Evolutionary conservation across 805 yeast genomes (phyloP).

Genomic region (Kazachstania africana): DNA sequence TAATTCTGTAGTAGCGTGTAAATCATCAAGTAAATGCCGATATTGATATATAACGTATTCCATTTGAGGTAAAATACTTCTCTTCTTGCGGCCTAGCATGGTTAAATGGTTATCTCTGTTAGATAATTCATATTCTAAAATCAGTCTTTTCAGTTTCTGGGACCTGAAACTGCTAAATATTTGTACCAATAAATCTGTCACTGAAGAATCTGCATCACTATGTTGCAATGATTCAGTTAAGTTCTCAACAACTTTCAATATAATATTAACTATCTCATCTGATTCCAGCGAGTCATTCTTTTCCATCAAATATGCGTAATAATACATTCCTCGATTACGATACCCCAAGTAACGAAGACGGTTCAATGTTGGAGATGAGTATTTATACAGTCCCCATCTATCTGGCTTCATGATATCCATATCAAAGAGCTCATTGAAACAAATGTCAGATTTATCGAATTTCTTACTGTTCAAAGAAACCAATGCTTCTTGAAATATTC

Average conservation of each 20-base stretch:
- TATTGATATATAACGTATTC: slow-evolving; percentile 9
- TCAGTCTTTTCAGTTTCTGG: slow-evolving; percentile 38
- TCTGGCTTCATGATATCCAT: slow-evolving; percentile 52
- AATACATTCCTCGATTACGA: slow-evolving; percentile 71
- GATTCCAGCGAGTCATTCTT: slow-evolving; percentile 17
- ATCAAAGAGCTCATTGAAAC: slow-evolving; percentile 52
- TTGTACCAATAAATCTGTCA: slow-evolving; percentile 39
- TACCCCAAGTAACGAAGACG: slow-evolving; percentile 64
- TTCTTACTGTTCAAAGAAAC: slow-evolving; percentile 41
- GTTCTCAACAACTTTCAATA: slow-evolving; percentile 44
- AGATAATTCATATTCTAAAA: slow-evolving; percentile 47
- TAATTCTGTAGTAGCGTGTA: slow-evolving; percentile 6
- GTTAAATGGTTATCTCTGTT: slow-evolving; percentile 24
- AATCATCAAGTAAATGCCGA: slow-evolving; percentile 6
- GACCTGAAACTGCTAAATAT: slow-evolving; percentile 40
- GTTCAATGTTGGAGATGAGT: slow-evolving; percentile 54
- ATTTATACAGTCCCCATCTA: slow-evolving; percentile 26
- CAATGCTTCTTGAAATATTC: slow-evolving; percentile 62
- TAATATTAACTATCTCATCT: slow-evolving; percentile 31
- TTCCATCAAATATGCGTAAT: slow-evolving; percentile 31
- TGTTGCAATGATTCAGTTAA: slow-evolving; percentile 52
- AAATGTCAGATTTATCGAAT: slow-evolving; percentile 37
- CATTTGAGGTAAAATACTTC: slow-evolving; percentile 22
- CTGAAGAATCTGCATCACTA: slow-evolving; percentile 52
- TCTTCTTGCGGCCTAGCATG: slow-evolving; percentile 11